These are phyloP conservation scores for Aspergillus aculeatinus DNA, from an alignment of 2,329 filamentous ascomycete genomes.

Conservation along the genomic window DNA sequence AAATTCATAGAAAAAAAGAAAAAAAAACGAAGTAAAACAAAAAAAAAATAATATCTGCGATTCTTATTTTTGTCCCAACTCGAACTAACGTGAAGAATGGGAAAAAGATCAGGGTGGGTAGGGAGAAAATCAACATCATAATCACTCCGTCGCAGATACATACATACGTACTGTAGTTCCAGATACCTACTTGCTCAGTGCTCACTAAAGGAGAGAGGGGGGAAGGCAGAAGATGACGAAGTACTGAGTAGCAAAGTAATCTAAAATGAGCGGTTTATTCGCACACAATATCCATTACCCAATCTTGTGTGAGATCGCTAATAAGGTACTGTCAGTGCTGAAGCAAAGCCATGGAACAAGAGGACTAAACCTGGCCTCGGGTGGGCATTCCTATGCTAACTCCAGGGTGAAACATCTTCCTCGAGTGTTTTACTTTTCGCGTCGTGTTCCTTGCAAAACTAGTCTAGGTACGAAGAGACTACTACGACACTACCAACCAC, in stretches of 20 bases:
- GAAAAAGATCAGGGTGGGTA: conserved; percentile 5
- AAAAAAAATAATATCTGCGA: not conserved
- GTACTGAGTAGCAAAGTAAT: not conserved
- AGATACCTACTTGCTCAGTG: no score
- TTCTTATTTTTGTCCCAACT: not conserved
- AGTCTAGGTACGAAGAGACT: not conserved
- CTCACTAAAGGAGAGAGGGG: not conserved
- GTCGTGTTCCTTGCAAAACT: not conserved
- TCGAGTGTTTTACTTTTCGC: conserved; percentile 6
- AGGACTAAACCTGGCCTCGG: conserved; percentile 7
- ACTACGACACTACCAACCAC: not conserved
- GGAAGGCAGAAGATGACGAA: conserved; percentile 2
- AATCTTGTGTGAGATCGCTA: not conserved
- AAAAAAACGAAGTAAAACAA: not conserved
- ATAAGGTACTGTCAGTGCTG: conserved; percentile 11
- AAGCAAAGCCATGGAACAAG: conserved; percentile 14
- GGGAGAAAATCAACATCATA: not conserved
- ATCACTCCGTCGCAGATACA: not conserved
- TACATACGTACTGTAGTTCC: not conserved
- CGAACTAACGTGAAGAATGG: not conserved
- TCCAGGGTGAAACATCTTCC: conserved; percentile 13
- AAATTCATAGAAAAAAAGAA: not conserved
- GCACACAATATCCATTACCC: conserved; percentile 3
- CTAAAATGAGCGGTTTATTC: conserved; percentile 6
- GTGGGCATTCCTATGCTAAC: conserved; percentile 9